phyloP scores from a whole-genome alignment of 768 basidiomycete species.

The Boletus eberwhitei region DNA sequence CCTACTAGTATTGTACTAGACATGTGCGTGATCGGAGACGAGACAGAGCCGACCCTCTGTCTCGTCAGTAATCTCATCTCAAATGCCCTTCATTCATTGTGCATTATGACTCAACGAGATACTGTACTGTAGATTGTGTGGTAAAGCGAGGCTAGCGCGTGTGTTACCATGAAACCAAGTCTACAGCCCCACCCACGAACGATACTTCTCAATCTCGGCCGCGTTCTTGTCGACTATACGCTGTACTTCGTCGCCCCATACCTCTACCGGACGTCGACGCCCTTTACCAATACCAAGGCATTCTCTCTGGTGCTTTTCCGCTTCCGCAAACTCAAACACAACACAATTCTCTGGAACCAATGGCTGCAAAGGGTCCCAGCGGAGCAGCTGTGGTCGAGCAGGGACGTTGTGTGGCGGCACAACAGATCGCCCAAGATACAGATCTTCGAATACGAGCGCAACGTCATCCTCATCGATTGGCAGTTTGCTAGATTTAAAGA shows the following conservation, averaged over 20 bases:
- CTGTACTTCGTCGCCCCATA: constrained; percentile 70
- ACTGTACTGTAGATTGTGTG: no score
- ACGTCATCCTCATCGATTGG: constrained; percentile 84
- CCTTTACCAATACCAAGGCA: constrained; percentile 31
- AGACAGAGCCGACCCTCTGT: no score
- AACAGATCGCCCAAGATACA: constrained; percentile 73
- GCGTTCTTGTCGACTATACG: constrained; percentile 54
- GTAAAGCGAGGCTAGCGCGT: background rate
- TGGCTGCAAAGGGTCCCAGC: constrained; percentile 73
- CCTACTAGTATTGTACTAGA: no score
- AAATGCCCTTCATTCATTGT: no score
- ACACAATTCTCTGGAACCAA: constrained; percentile 80
- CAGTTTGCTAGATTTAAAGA: constrained; percentile 48
- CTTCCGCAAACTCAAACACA: constrained; percentile 75
- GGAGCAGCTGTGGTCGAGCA: constrained; percentile 65
- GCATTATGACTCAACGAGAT: no score
- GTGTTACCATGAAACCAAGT: background rate
- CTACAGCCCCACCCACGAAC: constrained; percentile 47
- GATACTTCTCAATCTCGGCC: constrained; percentile 55
- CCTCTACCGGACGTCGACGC: constrained; percentile 41
- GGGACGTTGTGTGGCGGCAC: constrained; percentile 78
- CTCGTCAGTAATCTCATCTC: no score
- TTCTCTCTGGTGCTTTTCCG: constrained; percentile 57
- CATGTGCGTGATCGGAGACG: no score
- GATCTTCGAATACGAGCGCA: constrained; percentile 81